Conservation (phyloP, 257 asterid genomes). For the Fraxinus quadrangulata region DNA sequence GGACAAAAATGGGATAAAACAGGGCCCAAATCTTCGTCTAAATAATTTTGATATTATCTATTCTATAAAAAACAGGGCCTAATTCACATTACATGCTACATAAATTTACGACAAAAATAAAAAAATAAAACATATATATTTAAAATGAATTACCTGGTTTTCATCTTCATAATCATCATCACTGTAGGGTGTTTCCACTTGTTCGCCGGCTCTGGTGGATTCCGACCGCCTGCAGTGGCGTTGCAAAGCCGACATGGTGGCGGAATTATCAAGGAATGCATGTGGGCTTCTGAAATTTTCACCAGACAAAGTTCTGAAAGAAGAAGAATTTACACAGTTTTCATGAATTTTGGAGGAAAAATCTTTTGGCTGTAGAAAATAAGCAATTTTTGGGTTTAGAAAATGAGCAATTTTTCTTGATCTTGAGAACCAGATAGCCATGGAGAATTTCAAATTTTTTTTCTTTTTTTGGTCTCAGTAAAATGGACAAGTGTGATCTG, state of each 20-base stretch:
- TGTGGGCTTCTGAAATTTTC: neutral
- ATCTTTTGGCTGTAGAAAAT: slow-evolving; percentile 13
- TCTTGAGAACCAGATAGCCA: slow-evolving; percentile 58
- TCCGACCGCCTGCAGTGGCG: slow-evolving; percentile 39
- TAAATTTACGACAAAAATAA: neutral
- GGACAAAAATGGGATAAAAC: too few species aligned
- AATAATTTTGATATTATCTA: too few species aligned
- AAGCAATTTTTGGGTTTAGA: slow-evolving; percentile 29
- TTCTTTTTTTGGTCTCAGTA: neutral
- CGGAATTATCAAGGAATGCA: slow-evolving; percentile 20
- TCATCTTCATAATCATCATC: slow-evolving; percentile 46
- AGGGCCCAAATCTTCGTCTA: too few species aligned
- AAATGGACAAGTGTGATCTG: neutral
- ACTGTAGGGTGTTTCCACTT: slow-evolving; percentile 35
- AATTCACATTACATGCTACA: too few species aligned
- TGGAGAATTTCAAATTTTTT: neutral
- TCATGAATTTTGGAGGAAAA: slow-evolving; percentile 18
- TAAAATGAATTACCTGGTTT: slow-evolving; percentile 39
- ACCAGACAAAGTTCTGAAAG: slow-evolving; percentile 27
- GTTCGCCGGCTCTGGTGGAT: slow-evolving; percentile 62
- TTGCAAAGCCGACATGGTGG: slow-evolving; percentile 18
- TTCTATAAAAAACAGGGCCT: too few species aligned
- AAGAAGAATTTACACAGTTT: slow-evolving; percentile 19
- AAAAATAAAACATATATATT: neutral
- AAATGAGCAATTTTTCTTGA: slow-evolving; percentile 44